Evolutionary conservation across 176 grass and related monocot species (phyloP).

Genomic region (Triticum urartu): DNA sequence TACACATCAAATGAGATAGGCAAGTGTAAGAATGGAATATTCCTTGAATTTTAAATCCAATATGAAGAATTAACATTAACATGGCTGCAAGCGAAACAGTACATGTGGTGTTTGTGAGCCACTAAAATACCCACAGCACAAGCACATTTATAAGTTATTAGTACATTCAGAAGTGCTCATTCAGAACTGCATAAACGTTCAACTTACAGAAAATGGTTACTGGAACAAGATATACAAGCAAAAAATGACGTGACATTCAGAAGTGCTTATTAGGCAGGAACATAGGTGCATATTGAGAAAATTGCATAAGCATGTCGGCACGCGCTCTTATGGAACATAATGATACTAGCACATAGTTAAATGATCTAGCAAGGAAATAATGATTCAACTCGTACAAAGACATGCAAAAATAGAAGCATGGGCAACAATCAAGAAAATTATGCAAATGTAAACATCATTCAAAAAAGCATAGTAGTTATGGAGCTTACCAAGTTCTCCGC

Average conservation of each 20-base stretch:
- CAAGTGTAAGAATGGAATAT: background rate
- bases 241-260: background rate
- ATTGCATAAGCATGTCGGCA: background rate
- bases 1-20: background rate
- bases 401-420: background rate
- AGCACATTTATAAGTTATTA: background rate
- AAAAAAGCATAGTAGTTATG: background rate
- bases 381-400: background rate
- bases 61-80: background rate
- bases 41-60: background rate
- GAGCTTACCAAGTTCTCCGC: slow-evolving; percentile 88
- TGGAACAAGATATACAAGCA: background rate
- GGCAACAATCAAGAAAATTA: background rate
- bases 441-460: background rate
- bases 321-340: background rate
- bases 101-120: background rate
- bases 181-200: background rate
- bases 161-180: background rate
- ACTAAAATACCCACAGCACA: slow-evolving; percentile 14
- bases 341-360: background rate
- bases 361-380: background rate
- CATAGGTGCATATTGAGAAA: background rate
- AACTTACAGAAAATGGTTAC: background rate
- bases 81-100: background rate
- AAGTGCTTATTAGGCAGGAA: background rate